phyloP scores from a whole-genome alignment of 176 grass and related monocot species.

The Ensete glaucum region DNA sequence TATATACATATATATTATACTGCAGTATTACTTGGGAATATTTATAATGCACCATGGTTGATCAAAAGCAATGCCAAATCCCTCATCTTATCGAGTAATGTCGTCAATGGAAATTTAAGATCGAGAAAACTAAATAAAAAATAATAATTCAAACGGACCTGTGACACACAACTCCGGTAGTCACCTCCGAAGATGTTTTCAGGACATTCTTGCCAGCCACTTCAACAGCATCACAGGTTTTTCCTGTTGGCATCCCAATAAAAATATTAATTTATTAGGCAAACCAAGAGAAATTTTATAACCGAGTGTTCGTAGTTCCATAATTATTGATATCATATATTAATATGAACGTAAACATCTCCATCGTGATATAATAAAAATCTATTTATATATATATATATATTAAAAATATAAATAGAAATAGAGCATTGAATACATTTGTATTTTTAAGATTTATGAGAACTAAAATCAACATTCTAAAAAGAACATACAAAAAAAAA shows the following conservation, averaged over 20 bases:
- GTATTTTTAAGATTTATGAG: no score
- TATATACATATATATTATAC: neutral
- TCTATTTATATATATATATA: no score
- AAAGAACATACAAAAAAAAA: neutral
- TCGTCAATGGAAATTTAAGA: neutral
- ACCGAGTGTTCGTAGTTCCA: no score
- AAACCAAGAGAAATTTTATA: neutral
- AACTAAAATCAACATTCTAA: no score
- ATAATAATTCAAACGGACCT: slow-evolving; percentile 28
- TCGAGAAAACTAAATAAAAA: neutral
- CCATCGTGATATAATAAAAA: no score
- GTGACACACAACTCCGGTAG: slow-evolving; percentile 78
- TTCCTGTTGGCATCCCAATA: slow-evolving; percentile 30
- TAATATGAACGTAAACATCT: no score
- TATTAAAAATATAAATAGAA: no score
- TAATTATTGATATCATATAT: no score
- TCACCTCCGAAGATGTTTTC: slow-evolving; percentile 72
- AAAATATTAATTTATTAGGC: neutral
- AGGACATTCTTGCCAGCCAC: slow-evolving; percentile 90
- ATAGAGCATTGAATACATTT: no score
- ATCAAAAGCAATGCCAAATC: no score
- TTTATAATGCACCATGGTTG: no score
- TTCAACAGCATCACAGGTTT: slow-evolving; percentile 88
- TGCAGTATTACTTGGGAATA: no score
- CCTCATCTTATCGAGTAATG: neutral